Base-by-base conservation (phyloP, 768 basidiomycete genomes). In the Boletus sensibilis region DNA sequence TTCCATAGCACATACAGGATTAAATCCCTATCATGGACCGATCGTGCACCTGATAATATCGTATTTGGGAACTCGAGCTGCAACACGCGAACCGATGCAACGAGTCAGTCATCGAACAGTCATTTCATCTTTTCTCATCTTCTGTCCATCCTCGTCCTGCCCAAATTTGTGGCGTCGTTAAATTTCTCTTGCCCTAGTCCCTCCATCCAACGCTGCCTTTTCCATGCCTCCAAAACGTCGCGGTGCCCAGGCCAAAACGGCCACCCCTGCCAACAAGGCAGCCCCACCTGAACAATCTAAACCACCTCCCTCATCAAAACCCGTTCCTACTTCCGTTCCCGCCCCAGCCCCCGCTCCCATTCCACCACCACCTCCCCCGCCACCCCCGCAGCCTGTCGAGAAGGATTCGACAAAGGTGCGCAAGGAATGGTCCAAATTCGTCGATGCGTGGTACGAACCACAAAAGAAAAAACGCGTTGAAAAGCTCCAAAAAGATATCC, bases 201-300 rank as follows among this genome's bases (percentile, higher is more conserved):
- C 16, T 18, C 33, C 43, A 21, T 14, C 14, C n/a, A 37, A 5
- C 47, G 1, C 20, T 16, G 3, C 41, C 29, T 13, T 14, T n/a
- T 9, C 16, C 39, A 71, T 71, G 70, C 67, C 71, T 48, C 61
- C 69, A 61, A 72, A 71, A 48, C 71, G 71, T 57, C 66, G 66
- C 16, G 53, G 57, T 40, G 50, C 57, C 2, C 59, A 62, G 44
- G 50, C 64, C 35, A 68, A 56, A 45, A 6, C 48, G 49, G 60
- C 60, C 46, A 7, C 61, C 16, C 46, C 12, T 13, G 45, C 55
- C 33, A 6, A 55, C 34, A 59, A 64, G 44, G 49, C 56, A 12
- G 34, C 56, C 21, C 47, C 68, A 6, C 49, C 62, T 5, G 34
- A 62, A 13, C 55, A 41, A 38, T 50, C 66, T 9, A 66, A 58